These are phyloP conservation scores for Apophysomyces trapeziformis DNA, from an alignment of 371 early-diverging fungal species.

Conservation along the genomic window DNA sequence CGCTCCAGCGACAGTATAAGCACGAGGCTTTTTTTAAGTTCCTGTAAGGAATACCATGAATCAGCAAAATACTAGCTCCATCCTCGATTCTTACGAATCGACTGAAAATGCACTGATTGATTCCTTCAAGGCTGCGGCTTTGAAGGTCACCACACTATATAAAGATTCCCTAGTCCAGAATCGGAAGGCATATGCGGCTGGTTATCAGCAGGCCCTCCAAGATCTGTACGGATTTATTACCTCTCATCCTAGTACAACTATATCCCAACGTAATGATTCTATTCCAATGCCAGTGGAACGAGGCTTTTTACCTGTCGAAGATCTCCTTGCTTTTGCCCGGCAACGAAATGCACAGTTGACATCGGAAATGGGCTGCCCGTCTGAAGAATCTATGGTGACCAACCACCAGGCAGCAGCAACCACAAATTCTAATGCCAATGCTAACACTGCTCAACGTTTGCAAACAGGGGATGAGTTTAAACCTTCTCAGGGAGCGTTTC, in stretches of 20 bases:
- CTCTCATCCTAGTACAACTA: constrained; percentile 46
- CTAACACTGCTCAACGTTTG: constrained; percentile 21
- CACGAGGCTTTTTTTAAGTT: background rate
- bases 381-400: background rate
- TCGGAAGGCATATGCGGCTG: constrained; percentile 62
- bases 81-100: constrained; percentile 49
- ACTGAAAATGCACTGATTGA: constrained; percentile 61
- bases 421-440: constrained; percentile 2
- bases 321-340: constrained; percentile 59
- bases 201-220: constrained; percentile 76
- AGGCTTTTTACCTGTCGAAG: constrained; percentile 56
- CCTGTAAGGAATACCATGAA: constrained; percentile 3
- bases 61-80: constrained; percentile 14
- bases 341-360: constrained; percentile 50
- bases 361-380: constrained; percentile 31
- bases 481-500: background rate
- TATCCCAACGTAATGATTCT: constrained; percentile 16
- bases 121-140: constrained; percentile 73
- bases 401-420: constrained; percentile 2
- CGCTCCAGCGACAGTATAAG: too few relatives aligned
- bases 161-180: constrained; percentile 71
- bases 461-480: background rate
- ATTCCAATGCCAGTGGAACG: constrained; percentile 37
- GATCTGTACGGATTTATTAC: constrained; percentile 68
- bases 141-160: constrained; percentile 73